Evolutionary conservation across 2,329 filamentous ascomycete species (phyloP).

Genomic region (Hymenoscyphus infarciens): DNA sequence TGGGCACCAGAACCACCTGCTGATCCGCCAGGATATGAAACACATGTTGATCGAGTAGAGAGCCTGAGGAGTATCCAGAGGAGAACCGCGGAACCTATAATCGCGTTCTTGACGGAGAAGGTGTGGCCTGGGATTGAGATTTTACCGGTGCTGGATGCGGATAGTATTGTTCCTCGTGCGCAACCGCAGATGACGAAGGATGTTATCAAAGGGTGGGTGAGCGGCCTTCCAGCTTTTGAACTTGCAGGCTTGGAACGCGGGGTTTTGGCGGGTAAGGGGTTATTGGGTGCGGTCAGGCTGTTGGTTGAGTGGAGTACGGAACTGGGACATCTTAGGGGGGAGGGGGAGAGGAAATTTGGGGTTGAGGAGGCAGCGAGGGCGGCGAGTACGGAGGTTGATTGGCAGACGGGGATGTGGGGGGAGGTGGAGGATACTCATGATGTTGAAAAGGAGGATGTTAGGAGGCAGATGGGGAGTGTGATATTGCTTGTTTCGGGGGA

Average conservation of each 20-base stretch:
- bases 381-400: conserved; percentile 79
- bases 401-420: conserved; percentile 89
- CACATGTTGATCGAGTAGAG: conserved; percentile 46
- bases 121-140: conserved; percentile 85
- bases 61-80: conserved; percentile 72
- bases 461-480: conserved; percentile 82
- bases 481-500: conserved; percentile 71
- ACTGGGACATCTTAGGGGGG: conserved; percentile 48
- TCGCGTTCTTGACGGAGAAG: conserved; percentile 64
- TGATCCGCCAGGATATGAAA: conserved; percentile 44
- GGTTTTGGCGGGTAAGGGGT: conserved; percentile 79
- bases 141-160: conserved; percentile 71
- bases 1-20: conserved; percentile 63
- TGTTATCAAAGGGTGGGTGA: conserved; percentile 74
- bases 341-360: conserved; percentile 55
- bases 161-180: conserved; percentile 69
- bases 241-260: conserved; percentile 83
- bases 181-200: conserved; percentile 74
- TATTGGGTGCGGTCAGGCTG: conserved; percentile 73
- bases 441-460: conserved; percentile 86
- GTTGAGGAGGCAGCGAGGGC: conserved; percentile 78
- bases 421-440: conserved; percentile 97
- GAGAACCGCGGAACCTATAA: conserved; percentile 64
- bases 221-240: conserved; percentile 70
- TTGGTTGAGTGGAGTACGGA: conserved; percentile 85